phyloP scores from a whole-genome alignment of 192 early-diverging fungal species.

The Coemansia sp. region DNA sequence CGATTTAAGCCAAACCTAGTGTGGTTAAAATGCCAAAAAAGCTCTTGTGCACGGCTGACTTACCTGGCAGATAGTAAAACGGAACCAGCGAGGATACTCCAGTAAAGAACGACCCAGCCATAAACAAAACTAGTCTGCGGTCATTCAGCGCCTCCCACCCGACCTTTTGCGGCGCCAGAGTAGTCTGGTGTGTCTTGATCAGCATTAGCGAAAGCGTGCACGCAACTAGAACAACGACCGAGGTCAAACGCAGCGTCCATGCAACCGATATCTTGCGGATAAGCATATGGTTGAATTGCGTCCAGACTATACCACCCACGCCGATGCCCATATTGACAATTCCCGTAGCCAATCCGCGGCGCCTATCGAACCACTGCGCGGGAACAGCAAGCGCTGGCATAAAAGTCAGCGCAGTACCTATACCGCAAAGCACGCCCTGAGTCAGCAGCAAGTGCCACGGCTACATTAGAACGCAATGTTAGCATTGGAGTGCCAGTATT shows the following conservation, averaged over 20 bases:
- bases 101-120: conserved; percentile 38
- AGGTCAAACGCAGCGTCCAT: conserved; percentile 65
- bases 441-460: conserved; percentile 62
- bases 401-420: conserved; percentile 54
- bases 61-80: conserved; percentile 54
- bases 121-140: conserved; percentile 25
- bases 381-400: conserved; percentile 50
- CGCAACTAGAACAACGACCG: conserved; percentile 40
- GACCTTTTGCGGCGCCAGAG: conserved; percentile 2
- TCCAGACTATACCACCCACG: conserved; percentile 66
- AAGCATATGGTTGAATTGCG: conserved; percentile 58
- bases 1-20: background rate
- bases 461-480: conserved; percentile 30
- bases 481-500: background rate
- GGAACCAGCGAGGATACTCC: conserved; percentile 43
- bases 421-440: conserved; percentile 59
- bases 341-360: conserved; percentile 58
- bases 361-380: conserved; percentile 59
- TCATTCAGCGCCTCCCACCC: conserved; percentile 22
- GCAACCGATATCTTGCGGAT: conserved; percentile 55
- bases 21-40: background rate
- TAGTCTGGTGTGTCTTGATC: conserved; percentile 31
- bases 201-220: conserved; percentile 31
- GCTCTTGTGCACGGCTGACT: background rate
- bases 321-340: conserved; percentile 65